These are phyloP conservation scores for Pseudoscleropodium purum DNA, from an alignment of 225 moss, liverwort and hornwort genomes.

Conservation along the genomic window DNA sequence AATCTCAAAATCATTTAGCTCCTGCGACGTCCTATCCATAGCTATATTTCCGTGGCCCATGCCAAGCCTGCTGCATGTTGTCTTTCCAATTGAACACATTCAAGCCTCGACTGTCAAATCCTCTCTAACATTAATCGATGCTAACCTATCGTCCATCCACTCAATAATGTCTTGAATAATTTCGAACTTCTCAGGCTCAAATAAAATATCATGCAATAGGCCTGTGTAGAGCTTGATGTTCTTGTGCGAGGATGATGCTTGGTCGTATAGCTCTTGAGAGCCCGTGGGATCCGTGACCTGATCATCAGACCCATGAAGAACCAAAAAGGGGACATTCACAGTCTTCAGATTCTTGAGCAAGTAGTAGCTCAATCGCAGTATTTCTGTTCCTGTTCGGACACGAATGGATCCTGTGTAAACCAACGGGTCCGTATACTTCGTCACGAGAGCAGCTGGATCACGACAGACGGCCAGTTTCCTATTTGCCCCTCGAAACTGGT, in stretches of 20 bases:
- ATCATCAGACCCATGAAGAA: constrained; percentile 81
- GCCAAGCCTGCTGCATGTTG: neutral
- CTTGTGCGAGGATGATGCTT: constrained; percentile 60
- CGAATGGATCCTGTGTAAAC: constrained; percentile 76
- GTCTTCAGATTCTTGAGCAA: constrained; percentile 61
- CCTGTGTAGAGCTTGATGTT: constrained; percentile 75
- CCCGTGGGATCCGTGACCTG: constrained; percentile 72
- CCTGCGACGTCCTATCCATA: neutral
- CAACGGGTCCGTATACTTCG: constrained; percentile 69
- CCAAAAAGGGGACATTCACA: constrained; percentile 58
- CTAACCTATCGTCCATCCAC: constrained; percentile 59
- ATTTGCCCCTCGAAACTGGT: constrained; percentile 69
- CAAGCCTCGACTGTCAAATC: constrained; percentile 5
- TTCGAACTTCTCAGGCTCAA: constrained; percentile 74
- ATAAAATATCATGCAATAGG: constrained; percentile 74
- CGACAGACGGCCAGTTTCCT: constrained; percentile 58
- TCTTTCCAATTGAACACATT: neutral
- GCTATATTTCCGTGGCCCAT: neutral
- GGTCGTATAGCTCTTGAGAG: constrained; percentile 67
- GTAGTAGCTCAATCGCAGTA: constrained; percentile 60
- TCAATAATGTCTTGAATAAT: constrained; percentile 57
- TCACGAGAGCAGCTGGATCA: constrained; percentile 63
- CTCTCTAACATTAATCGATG: neutral
- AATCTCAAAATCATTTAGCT: neutral
- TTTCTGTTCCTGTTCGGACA: constrained; percentile 76